Conservation (phyloP, 2,329 filamentous ascomycete species). For the Lanzia echinophila region DNA sequence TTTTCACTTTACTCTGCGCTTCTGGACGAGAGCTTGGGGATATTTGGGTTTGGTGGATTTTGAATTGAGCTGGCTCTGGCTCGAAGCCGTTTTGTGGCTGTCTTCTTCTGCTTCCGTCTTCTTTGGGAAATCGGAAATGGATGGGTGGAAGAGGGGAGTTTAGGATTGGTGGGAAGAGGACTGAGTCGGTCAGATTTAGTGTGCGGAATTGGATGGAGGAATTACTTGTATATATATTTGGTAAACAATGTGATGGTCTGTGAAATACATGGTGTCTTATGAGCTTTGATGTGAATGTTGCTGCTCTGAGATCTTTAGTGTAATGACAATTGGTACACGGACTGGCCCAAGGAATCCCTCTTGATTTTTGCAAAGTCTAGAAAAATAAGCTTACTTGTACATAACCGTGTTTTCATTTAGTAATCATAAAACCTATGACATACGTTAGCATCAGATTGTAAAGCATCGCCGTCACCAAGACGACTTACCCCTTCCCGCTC, state of each 20-base stretch:
- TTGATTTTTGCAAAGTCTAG: too few relatives aligned
- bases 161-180: not conserved
- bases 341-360: too few relatives aligned
- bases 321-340: not conserved
- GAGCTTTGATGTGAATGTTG: not conserved
- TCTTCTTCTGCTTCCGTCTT: too few relatives aligned
- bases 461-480: not conserved
- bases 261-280: not conserved
- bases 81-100: too few relatives aligned
- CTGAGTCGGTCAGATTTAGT: not conserved
- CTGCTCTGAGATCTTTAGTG: not conserved
- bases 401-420: constrained; percentile 11
- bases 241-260: not conserved
- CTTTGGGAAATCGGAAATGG: too few relatives aligned
- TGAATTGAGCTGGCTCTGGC: too few relatives aligned
- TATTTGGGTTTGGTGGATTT: too few relatives aligned
- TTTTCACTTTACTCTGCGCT: too few relatives aligned
- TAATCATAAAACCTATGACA: constrained; percentile 29
- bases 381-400: too few relatives aligned
- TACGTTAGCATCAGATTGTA: constrained; percentile 14
- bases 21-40: too few relatives aligned
- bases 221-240: not conserved
- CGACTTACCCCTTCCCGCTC: constrained; percentile 67
- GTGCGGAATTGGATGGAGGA: not conserved
- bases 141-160: too few relatives aligned